These are phyloP conservation scores for Rhodotorula paludigena DNA, from an alignment of 768 basidiomycete species.

Conservation along the genomic window DNA sequence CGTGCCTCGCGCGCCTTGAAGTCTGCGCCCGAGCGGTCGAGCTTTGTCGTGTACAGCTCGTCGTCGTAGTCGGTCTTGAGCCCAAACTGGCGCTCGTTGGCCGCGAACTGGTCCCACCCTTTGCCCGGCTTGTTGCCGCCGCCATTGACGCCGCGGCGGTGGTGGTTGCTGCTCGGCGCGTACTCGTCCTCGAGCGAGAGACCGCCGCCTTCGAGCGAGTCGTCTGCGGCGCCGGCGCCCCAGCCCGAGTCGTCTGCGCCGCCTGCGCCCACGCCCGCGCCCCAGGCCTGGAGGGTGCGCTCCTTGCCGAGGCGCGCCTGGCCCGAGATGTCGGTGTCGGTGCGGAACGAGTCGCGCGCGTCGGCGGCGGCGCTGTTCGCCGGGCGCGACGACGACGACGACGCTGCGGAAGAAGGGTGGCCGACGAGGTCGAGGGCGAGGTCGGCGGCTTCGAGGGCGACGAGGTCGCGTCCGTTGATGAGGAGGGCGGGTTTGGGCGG, in stretches of 20 bases:
- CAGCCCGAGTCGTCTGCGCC: conserved; percentile 1
- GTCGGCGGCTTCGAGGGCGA: conserved; percentile 35
- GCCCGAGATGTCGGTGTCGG: conserved; percentile 45
- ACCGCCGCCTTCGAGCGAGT: conserved; percentile 1
- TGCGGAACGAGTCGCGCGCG: conserved; percentile 40
- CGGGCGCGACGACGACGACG: neutral
- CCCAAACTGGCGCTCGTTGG: conserved; percentile 87
- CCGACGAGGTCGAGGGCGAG: conserved; percentile 26
- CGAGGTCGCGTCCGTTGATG: conserved; percentile 37
- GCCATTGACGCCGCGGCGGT: conserved; percentile 6
- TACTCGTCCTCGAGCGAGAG: conserved; percentile 11
- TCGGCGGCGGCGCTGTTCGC: neutral
- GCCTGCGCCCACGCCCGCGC: neutral
- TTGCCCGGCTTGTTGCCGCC: neutral
- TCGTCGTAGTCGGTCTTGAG: conserved; percentile 88
- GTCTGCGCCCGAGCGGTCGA: conserved; percentile 76
- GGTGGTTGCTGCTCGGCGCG: neutral
- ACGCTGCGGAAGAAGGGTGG: neutral
- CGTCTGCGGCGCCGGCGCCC: neutral
- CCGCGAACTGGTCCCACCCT: conserved; percentile 86
- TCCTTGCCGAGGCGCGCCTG: conserved; percentile 21
- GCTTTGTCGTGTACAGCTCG: conserved; percentile 86
- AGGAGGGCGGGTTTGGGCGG: conserved; percentile 32
- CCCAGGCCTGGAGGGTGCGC: conserved; percentile 33
- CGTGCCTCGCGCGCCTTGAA: conserved; percentile 82